These are phyloP conservation scores for Sanghuangporus baumii DNA, from an alignment of 1,284 basidiomycete species.

Conservation along the genomic window DNA sequence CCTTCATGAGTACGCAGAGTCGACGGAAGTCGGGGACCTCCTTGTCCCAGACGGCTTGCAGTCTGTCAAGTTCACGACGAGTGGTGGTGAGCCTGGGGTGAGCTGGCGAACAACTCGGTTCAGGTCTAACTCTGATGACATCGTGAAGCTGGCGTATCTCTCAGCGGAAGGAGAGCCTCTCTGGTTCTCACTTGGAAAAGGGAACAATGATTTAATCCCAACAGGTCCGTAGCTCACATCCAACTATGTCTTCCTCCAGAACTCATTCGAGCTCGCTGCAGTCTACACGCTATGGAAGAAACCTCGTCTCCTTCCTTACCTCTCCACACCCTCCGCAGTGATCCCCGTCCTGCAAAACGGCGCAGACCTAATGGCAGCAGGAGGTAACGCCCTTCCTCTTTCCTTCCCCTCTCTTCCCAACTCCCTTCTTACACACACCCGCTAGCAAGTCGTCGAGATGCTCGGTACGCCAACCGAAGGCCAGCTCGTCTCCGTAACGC, in stretches of 20 bases:
- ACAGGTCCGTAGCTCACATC: constrained; percentile 39
- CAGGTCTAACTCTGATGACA: constrained; percentile 6
- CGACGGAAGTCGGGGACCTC: constrained; percentile 39
- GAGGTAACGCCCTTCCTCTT: constrained; percentile 42
- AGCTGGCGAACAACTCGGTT: constrained; percentile 24
- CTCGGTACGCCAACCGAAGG: neutral
- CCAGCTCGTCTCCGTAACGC: constrained; percentile 54
- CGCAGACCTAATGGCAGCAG: constrained; percentile 77
- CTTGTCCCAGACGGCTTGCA: constrained; percentile 69
- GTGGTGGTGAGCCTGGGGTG: constrained; percentile 59
- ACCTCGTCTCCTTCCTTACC: constrained; percentile 52
- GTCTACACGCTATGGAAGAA: constrained; percentile 76
- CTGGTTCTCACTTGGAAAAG: constrained; percentile 77
- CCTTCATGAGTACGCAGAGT: constrained; percentile 35
- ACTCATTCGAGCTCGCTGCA: constrained; percentile 14
- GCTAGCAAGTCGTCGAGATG: constrained; percentile 44
- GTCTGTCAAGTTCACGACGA: constrained; percentile 59
- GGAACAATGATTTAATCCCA: constrained; percentile 60
- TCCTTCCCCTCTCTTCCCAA: constrained; percentile 2
- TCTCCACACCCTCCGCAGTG: constrained; percentile 61
- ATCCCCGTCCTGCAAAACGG: constrained; percentile 63
- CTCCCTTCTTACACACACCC: constrained; percentile 10
- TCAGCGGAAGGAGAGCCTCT: constrained; percentile 69
- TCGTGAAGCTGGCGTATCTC: constrained; percentile 52
- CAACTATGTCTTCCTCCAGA: neutral